These are phyloP conservation scores for Calycina herbarum DNA, from an alignment of 2,329 filamentous ascomycete genomes.

Conservation along the genomic window DNA sequence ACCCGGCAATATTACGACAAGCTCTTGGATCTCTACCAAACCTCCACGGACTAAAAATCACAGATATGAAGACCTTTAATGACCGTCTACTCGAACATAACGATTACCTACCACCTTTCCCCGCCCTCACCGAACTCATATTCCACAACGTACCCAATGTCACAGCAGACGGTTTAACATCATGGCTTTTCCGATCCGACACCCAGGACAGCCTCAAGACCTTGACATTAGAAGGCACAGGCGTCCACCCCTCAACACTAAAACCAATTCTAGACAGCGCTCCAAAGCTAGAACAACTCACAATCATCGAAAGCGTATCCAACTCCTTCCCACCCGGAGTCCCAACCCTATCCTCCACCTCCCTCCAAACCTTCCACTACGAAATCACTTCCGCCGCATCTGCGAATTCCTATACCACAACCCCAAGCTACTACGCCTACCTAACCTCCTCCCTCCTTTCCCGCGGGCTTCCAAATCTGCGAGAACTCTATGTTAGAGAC, in stretches of 20 bases:
- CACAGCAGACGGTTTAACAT: constrained; percentile 68
- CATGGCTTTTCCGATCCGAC: constrained; percentile 66
- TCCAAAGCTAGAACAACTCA: constrained; percentile 46
- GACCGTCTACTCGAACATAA: constrained; percentile 73
- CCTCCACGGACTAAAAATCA: constrained; percentile 74
- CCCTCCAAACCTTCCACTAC: constrained; percentile 73
- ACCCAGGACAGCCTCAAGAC: constrained; percentile 60
- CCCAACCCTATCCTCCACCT: constrained; percentile 66
- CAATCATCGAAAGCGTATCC: constrained; percentile 56
- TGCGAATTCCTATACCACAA: constrained; percentile 57
- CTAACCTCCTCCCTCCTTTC: constrained; percentile 79
- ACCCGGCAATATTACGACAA: constrained; percentile 68
- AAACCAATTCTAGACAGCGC: constrained; percentile 45
- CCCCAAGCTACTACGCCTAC: constrained; percentile 76
- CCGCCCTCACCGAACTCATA: constrained; percentile 70
- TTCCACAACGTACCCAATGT: constrained; percentile 71
- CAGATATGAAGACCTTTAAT: constrained; percentile 67
- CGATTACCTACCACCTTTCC: constrained; percentile 69
- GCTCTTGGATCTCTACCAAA: constrained; percentile 67
- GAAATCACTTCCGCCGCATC: constrained; percentile 69
- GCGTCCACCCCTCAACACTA: constrained; percentile 54
- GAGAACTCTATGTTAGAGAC: constrained; percentile 82
- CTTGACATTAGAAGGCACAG: constrained; percentile 71
- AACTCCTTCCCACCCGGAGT: constrained; percentile 58
- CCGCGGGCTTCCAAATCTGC: constrained; percentile 71